Evolutionary conservation across 2,329 filamentous ascomycete species (phyloP).

Genomic region (Penicillium sp.): DNA sequence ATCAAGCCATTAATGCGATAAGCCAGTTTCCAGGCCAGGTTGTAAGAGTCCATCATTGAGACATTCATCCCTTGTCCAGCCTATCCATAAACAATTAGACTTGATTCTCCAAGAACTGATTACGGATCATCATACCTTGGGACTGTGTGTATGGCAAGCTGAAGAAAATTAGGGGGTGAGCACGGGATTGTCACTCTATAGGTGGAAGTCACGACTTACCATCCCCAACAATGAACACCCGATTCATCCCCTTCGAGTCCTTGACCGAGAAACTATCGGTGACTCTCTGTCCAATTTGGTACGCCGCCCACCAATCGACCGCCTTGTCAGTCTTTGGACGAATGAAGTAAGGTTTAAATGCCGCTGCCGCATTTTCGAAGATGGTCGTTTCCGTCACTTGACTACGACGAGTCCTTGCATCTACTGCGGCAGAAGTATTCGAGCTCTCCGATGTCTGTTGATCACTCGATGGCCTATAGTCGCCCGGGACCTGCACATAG

Average conservation of each 20-base stretch:
- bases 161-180: background rate
- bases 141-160: conserved; percentile 73
- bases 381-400: conserved; percentile 60
- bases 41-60: conserved; percentile 57
- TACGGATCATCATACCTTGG: conserved; percentile 44
- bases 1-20: conserved; percentile 34
- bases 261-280: conserved; percentile 45
- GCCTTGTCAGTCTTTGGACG: conserved; percentile 52
- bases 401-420: conserved; percentile 57
- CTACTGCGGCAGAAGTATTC: conserved; percentile 55
- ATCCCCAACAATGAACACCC: conserved; percentile 70
- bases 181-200: background rate
- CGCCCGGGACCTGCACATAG: conserved; percentile 45
- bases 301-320: conserved; percentile 70
- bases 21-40: conserved; percentile 39
- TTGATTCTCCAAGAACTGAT: background rate
- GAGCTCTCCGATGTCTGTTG: conserved; percentile 8
- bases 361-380: conserved; percentile 59
- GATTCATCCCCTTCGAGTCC: conserved; percentile 61
- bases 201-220: conserved; percentile 20
- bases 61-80: conserved; percentile 78
- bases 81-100: conserved; percentile 16
- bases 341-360: conserved; percentile 61
- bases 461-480: conserved; percentile 23
- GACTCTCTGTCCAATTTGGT: conserved; percentile 67